phyloP scores from a whole-genome alignment of 805 yeast genomes.

The Teunomyces panamensis region DNA sequence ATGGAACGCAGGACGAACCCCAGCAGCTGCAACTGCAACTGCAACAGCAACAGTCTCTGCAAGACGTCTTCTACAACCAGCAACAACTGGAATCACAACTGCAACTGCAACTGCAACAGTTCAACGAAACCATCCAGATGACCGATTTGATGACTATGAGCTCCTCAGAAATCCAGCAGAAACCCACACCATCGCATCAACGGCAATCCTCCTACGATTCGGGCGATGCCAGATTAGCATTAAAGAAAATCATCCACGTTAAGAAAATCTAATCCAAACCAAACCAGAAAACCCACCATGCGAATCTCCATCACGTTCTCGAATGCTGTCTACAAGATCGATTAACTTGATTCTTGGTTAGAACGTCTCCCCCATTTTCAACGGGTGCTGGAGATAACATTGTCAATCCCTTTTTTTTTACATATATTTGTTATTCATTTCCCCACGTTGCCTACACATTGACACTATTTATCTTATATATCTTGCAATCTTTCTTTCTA shows the following conservation, averaged over 20 bases:
- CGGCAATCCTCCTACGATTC: constrained; percentile 21
- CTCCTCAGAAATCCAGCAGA: background rate
- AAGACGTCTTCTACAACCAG: constrained; percentile 2
- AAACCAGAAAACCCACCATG: background rate
- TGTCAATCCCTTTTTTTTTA: background rate
- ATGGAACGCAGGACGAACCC: constrained; percentile 3
- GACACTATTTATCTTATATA: background rate
- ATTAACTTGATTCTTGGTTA: background rate
- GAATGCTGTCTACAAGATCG: background rate
- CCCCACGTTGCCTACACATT: background rate
- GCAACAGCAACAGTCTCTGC: background rate
- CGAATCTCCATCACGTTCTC: too few species aligned
- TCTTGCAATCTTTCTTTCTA: background rate
- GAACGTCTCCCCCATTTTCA: background rate
- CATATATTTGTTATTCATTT: background rate
- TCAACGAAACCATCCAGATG: constrained; percentile 9
- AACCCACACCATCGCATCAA: background rate
- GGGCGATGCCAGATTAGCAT: constrained; percentile 37
- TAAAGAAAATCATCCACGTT: constrained; percentile 34
- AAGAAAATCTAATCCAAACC: constrained; percentile 18
- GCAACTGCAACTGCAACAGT: constrained; percentile 4
- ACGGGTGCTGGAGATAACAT: background rate
- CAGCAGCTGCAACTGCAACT: constrained; percentile 1
- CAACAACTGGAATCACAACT: constrained; percentile 5
- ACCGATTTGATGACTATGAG: constrained; percentile 18